Conservation (phyloP, 1,284 basidiomycete species). For the Boletus sp. region DNA sequence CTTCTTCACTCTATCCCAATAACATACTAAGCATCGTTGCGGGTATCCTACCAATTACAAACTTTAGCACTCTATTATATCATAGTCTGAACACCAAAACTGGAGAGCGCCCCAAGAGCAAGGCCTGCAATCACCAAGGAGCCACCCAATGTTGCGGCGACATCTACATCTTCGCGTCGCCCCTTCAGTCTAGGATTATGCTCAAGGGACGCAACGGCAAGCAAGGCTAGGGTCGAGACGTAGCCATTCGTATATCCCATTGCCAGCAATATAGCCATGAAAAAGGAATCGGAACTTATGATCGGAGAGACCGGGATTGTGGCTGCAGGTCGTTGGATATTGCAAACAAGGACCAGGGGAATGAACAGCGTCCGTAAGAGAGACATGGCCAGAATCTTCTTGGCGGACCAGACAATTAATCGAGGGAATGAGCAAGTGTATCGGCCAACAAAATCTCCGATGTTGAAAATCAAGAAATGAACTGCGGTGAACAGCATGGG, state of each 20-base stretch:
- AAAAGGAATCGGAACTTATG: constrained; percentile 71
- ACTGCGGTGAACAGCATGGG: constrained; percentile 66
- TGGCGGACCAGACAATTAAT: constrained; percentile 64
- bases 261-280: constrained; percentile 66
- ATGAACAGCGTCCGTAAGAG: constrained; percentile 74
- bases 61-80: constrained; percentile 37
- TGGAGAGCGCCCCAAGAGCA: constrained; percentile 67
- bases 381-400: constrained; percentile 58
- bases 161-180: constrained; percentile 70
- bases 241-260: constrained; percentile 83
- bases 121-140: constrained; percentile 79
- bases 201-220: constrained; percentile 66
- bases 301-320: constrained; percentile 38
- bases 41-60: neutral
- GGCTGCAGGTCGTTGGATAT: constrained; percentile 48
- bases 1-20: no score
- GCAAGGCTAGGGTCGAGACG: constrained; percentile 64
- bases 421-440: constrained; percentile 65
- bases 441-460: constrained; percentile 77
- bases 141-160: constrained; percentile 75
- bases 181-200: constrained; percentile 67
- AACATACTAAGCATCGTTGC: no score
- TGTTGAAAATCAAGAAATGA: constrained; percentile 72
- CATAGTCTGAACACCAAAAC: constrained; percentile 69
- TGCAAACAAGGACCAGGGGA: constrained; percentile 82